Evolutionary conservation across 768 basidiomycete genomes (phyloP), one percentile per base, ranked within the genome.

Genomic region (Phaeolepiota aurea): DNA sequence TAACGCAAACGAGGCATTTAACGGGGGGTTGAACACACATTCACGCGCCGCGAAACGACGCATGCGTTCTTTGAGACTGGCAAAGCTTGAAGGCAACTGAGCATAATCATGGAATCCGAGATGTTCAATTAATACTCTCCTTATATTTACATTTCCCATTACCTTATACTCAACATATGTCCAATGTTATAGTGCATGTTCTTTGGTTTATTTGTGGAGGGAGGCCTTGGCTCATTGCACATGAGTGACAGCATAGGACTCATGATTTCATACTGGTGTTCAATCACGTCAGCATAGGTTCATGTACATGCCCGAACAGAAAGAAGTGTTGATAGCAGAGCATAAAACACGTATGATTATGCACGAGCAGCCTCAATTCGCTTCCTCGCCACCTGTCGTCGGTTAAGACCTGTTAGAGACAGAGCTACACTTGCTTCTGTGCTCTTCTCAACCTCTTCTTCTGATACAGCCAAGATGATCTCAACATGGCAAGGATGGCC

Each of bases 401-500:
- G 74, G 76, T 90, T 89, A 49, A 91, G 66, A 41, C 83, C 84
- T 32, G 69, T 54, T 38, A 88, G 64, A 19, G 75, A 65, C 22
- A 67, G 53, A 13, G 60, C 55, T 33, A 68, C 66, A 42, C 74
- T 66, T 63, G 86, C 83, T 68, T 92, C 90, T 54, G 87, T 92
- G 60, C 81, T 81, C 63, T 91, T 88, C 71, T 94, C 88, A 38
- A 98, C 91, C 62, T 89, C 82, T 47, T 74, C 77, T 30, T 83
- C 81, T 28, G 77, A 66, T 41, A 82, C 82, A 37, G 79, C 69
- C 47, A 98, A 82, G 61, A 98, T 90, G 60, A 92, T 80, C 63
- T 98, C 94, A 49, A 98, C 84, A 58, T 98, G 96, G 64, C 83
- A 86, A 31, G 96, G 96, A 68, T 92, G 89, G 32, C 94, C 94